Base-by-base conservation (phyloP, 495 filamentous ascomycete species). In the Daldinia bambusicola region DNA sequence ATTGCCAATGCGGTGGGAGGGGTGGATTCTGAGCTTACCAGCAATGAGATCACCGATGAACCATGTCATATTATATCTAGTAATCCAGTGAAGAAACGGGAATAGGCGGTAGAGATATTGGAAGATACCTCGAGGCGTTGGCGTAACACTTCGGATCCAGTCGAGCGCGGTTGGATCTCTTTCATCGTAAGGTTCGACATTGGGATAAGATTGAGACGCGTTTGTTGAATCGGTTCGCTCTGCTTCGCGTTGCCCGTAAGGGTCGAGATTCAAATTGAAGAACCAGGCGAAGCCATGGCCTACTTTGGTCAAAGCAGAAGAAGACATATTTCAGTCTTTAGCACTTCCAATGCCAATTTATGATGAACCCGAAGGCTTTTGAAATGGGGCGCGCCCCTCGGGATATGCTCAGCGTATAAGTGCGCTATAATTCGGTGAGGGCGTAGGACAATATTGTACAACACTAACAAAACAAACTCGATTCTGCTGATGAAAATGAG, bases 51-150 rank as follows among this genome's bases (percentile, higher is more conserved):
- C 84, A 30, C 84, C 84, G 22, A 80, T 70, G 22, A 86, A 74
- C 84, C 84, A 86, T 56, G 75, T 84, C 58, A 83, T 32, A 63
- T 86, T 86, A 61, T 86, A 86, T 52, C 83, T 80, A 61, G 84
- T 82, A 36, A 86, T 85, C 84, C 84, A 86, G 34, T 77, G 74
- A 6, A 80, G 68, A 66, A 86, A 85, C 6, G 84, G 84, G 57
- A 86, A 69, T 16, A 73, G 34, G 30, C 64, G 69, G 40, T 65
- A 72, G 40, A 72, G 58, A 38, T 72, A 72, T 18, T 65, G 64
- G 41, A 68, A 37, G 34, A 68, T 58, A 1, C 38, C 65, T 16
- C 70, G 70, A 55, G 65, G 64, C 6, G 70, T 72, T 16, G 70
- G 70, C 6, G 64, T 68, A 43, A 72, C n/a, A 30, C 70, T 68